A percentile compares a stretch with the other conserved stretches of the same genome.
Evolutionary conservation across 2,329 filamentous ascomycete genomes (phyloP).

Genomic region (Waltergamsia citrina): DNA sequence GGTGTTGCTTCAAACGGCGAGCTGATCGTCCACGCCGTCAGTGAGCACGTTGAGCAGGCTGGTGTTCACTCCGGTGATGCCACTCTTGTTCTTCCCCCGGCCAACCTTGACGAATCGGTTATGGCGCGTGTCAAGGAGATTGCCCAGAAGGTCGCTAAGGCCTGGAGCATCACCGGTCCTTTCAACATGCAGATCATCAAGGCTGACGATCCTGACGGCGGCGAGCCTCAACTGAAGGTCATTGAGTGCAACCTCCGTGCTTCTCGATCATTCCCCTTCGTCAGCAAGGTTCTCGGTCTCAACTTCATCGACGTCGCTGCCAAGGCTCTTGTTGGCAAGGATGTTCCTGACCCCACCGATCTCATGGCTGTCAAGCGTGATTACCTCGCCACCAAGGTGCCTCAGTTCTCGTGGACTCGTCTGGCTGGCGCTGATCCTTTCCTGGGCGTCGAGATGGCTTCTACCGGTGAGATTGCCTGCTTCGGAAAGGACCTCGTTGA

Average conservation of each 20-base stretch:
- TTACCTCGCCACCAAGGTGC: constrained; percentile 94
- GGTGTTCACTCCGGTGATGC: constrained; percentile 98
- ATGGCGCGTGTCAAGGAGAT: constrained; percentile 92
- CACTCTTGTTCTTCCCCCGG: constrained; percentile 84
- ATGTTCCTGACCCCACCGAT: constrained; percentile 77
- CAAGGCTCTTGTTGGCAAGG: constrained; percentile 77
- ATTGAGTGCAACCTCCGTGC: constrained; percentile 98
- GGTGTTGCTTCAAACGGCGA: constrained; percentile 81
- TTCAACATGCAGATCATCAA: constrained; percentile 99
- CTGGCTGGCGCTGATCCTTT: constrained; percentile 95
- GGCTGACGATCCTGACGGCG: constrained; percentile 66
- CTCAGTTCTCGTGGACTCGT: constrained; percentile 98
- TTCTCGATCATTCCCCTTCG: constrained; percentile 95
- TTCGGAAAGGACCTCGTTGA: constrained; percentile 95
- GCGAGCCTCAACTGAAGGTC: constrained; percentile 75
- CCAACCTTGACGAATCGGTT: constrained; percentile 63
- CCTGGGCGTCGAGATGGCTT: constrained; percentile 95
- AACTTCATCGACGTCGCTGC: constrained; percentile 97
- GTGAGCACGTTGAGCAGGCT: constrained; percentile 92
- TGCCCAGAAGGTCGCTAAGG: constrained; percentile 89
- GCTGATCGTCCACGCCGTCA: constrained; percentile 83
- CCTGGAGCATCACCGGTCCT: constrained; percentile 93
- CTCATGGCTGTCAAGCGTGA: constrained; percentile 84
- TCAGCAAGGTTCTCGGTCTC: constrained; percentile 89
- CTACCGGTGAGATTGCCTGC: constrained; percentile 96